Conservation (phyloP, 257 asterid genomes). For the Misopates orontium region DNA sequence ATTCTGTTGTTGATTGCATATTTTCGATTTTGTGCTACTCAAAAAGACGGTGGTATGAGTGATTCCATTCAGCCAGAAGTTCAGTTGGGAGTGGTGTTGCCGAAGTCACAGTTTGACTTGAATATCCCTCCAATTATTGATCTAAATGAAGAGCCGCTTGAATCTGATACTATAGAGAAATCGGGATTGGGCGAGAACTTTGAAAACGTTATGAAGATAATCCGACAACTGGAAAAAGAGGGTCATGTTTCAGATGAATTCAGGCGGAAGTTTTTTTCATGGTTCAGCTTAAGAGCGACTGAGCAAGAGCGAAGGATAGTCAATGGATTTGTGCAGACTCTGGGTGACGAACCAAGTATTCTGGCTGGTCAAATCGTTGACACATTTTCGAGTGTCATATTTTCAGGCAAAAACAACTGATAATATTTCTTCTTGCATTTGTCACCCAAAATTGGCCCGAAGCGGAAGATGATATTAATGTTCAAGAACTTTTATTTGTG, state of each 20-base stretch:
- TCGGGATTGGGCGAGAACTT: conserved; percentile 70
- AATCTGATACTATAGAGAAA: conserved; percentile 52
- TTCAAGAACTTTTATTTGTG: too few relatives aligned
- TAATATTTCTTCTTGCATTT: too few relatives aligned
- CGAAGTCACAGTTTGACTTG: conserved; percentile 60
- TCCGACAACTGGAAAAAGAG: conserved; percentile 84
- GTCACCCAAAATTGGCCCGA: too few relatives aligned
- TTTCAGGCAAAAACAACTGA: too few relatives aligned
- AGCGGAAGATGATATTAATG: too few relatives aligned
- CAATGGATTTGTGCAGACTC: conserved; percentile 68
- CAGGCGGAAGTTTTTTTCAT: conserved; percentile 75
- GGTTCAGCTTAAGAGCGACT: conserved; percentile 84
- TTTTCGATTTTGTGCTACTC: background rate
- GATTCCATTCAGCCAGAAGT: conserved; percentile 44
- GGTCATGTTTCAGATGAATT: conserved; percentile 71
- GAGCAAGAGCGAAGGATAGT: conserved; percentile 88
- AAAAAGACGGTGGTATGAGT: conserved; percentile 38
- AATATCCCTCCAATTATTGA: conserved; percentile 75
- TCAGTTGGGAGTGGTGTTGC: conserved; percentile 34
- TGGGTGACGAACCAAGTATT: conserved; percentile 71
- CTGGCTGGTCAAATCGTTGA: conserved; percentile 70
- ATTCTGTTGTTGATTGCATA: too few relatives aligned
- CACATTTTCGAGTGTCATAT: conserved; percentile 29
- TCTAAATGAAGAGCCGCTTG: conserved; percentile 68
- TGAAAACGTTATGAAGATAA: conserved; percentile 76